Percentiles rank a stretch among this genome's conserved stretches.
These are phyloP conservation scores for Neocucurbitaria cava DNA, from an alignment of 2,329 filamentous ascomycete genomes.

Conservation along the genomic window DNA sequence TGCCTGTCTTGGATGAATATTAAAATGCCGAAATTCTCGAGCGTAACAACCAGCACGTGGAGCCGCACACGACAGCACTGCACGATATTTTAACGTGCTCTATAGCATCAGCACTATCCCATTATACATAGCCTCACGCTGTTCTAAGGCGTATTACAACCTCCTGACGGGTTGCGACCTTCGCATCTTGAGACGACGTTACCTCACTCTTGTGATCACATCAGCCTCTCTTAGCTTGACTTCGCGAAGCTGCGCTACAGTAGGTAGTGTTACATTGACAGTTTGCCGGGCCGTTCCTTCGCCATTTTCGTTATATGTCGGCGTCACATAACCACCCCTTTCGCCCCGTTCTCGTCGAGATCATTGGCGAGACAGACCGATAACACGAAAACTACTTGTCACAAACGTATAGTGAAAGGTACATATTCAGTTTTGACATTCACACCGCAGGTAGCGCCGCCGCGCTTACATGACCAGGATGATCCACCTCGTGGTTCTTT, in stretches of 20 bases:
- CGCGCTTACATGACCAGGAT: too few species aligned
- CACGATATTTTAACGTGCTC: not conserved
- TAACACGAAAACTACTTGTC: too few species aligned
- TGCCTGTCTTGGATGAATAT: not conserved
- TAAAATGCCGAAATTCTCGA: not conserved
- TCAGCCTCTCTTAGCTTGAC: not conserved
- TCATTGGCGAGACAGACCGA: too few species aligned
- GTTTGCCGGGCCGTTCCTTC: not conserved
- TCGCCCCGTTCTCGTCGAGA: too few species aligned
- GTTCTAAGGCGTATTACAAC: not conserved
- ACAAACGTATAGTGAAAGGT: too few species aligned
- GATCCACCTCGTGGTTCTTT: too few species aligned
- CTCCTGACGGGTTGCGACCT: not conserved
- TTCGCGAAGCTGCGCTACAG: not conserved
- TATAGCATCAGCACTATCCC: not conserved
- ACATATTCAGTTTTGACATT: not conserved
- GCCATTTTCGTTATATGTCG: not conserved
- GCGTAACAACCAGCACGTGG: not conserved
- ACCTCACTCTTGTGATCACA: not conserved
- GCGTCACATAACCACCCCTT: too few species aligned
- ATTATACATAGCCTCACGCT: slow-evolving; percentile 4
- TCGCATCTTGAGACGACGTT: not conserved
- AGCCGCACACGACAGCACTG: not conserved
- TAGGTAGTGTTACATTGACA: not conserved
- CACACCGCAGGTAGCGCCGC: too few species aligned